Base-by-base conservation (phyloP, 2,329 filamentous ascomycete genomes). In the Blastomyces percursus region DNA sequence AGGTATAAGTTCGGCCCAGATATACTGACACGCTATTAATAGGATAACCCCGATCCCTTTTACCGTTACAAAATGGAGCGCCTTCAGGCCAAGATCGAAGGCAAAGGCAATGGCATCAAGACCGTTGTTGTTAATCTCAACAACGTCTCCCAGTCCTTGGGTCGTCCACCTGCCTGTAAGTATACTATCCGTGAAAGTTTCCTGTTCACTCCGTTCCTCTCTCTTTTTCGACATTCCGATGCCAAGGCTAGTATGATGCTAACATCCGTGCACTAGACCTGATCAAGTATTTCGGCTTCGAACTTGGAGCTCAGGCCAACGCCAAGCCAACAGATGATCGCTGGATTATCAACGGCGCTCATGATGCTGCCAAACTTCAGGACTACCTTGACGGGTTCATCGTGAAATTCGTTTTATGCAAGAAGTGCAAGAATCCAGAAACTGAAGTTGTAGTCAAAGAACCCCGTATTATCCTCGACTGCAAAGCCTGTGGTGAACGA, bases 1-100 rank as follows among this genome's bases (percentile, higher is more conserved):
- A 46, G 19, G 50, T 6, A 19, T 52, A 19, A 62, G 8, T 51
- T 64, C 67, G 44, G 70, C 58, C 0, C 1, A 60, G 52, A 70
- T 66, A 57, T 64, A 50, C 30, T 67, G 12, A 38, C 35, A 16
- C 14, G 11, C 2, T 42, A 8, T 38, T 27, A 38, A 42, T 24
- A 76, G 74, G 93, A 97, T 89, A 88, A 96, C 82, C 88, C 88
- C 83, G 94, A 99, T 81, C 89, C 89, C 80, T 99, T 96, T 86
- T 99, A 99, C 82, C 94, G 94, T 78, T 99, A 99, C 87, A 99
- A 99, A 86, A 99, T 99, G 94, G 94, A 97, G 82, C 88, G 87
- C 72, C 82, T 99, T 76, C 91, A 96, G 83, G 96, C 94, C 78
- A 99, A 99, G 84, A 95, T 99, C 72, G 94, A 99, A 81, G 94